Conservation (phyloP, 208 protist genomes). For the Acanthamoeba healyi region DNA sequence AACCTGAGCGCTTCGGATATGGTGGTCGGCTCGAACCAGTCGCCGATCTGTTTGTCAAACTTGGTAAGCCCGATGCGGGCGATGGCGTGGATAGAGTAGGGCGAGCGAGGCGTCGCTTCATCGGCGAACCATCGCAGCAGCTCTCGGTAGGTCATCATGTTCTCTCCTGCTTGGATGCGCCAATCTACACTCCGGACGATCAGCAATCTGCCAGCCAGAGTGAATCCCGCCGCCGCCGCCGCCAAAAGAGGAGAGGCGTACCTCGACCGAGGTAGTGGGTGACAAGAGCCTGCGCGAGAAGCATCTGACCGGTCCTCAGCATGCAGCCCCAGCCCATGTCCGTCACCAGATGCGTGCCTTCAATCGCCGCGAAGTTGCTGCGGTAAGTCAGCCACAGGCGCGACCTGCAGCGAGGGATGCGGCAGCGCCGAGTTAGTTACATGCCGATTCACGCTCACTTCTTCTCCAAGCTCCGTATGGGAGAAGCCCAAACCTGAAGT, state of each 20-base stretch:
- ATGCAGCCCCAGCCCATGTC: constrained; percentile 95
- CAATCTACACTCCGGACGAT: not conserved
- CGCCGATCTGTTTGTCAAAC: constrained; percentile 76
- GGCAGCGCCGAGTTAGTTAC: no score
- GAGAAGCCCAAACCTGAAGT: not conserved
- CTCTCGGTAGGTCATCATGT: constrained; percentile 54
- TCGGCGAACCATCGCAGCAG: constrained; percentile 80
- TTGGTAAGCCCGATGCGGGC: constrained; percentile 18
- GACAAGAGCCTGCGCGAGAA: constrained; percentile 88
- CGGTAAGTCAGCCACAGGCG: constrained; percentile 70
- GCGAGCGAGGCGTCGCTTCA: constrained; percentile 10
- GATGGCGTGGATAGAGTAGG: constrained; percentile 83
- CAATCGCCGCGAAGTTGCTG: constrained; percentile 71
- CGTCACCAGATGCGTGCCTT: constrained; percentile 3
- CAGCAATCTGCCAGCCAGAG: no score
- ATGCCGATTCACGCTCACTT: not conserved
- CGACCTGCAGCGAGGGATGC: not conserved
- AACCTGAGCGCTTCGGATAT: constrained; percentile 60
- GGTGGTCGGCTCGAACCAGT: constrained; percentile 83
- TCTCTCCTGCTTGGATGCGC: not conserved
- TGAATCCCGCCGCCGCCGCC: no score
- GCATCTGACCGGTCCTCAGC: constrained; percentile 94
- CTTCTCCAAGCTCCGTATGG: not conserved
- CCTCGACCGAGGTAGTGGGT: constrained; percentile 79
- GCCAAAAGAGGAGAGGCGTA: not conserved